A percentile compares a stretch with the other conserved stretches of the same genome.
phyloP scores from a whole-genome alignment of 225 moss, liverwort and hornwort species.

The Thuidium tamariscinum region DNA sequence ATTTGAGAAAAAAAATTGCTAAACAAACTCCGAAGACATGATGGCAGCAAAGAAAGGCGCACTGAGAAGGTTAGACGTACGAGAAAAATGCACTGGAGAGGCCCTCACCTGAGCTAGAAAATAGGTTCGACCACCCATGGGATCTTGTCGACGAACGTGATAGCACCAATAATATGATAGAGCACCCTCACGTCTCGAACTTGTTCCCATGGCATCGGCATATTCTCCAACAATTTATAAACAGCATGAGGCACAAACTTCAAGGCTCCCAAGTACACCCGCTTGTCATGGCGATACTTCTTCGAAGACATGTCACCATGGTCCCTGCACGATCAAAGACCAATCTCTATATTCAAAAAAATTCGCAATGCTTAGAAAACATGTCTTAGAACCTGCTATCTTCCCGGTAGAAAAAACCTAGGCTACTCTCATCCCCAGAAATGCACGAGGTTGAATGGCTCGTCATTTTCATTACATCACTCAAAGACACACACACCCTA shows the following conservation, averaged over 20 bases:
- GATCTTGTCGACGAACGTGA: constrained; percentile 96
- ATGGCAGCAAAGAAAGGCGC: background rate
- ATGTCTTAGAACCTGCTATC: background rate
- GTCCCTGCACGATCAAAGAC: constrained; percentile 42
- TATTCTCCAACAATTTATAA: constrained; percentile 92
- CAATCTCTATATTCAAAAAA: background rate
- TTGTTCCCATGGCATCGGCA: constrained; percentile 99
- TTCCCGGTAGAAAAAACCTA: background rate
- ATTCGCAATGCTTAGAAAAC: background rate
- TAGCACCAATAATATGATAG: constrained; percentile 97
- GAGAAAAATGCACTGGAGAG: background rate
- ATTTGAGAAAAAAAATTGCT: background rate
- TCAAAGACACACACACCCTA: background rate
- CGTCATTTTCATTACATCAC: background rate
- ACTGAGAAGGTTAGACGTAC: background rate
- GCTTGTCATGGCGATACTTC: constrained; percentile 98
- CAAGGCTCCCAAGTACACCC: constrained; percentile 93
- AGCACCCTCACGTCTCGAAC: constrained; percentile 93
- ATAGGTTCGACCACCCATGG: constrained; percentile 99
- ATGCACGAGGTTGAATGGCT: background rate
- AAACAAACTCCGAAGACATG: background rate
- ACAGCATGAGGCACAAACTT: constrained; percentile 99
- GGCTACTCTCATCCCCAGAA: background rate
- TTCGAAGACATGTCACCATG: constrained; percentile 99
- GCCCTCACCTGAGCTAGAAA: constrained; percentile 74